These are phyloP conservation scores for Candida montana DNA, from an alignment of 805 yeast species.

Conservation along the genomic window DNA sequence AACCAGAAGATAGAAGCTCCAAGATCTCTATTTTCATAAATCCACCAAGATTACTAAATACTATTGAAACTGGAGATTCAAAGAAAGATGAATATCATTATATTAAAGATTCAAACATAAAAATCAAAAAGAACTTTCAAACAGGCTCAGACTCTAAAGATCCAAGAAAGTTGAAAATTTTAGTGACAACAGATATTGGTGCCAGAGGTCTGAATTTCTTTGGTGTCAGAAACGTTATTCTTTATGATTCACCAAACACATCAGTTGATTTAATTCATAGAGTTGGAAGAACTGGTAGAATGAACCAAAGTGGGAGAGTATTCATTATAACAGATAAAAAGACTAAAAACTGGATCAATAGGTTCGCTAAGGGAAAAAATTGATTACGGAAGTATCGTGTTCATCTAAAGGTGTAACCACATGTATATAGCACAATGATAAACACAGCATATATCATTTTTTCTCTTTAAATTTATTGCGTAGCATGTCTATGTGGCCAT, in stretches of 20 bases:
- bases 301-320: slow-evolving; percentile 85
- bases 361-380: slow-evolving; percentile 35
- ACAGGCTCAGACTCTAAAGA: slow-evolving; percentile 2
- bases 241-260: slow-evolving; percentile 81
- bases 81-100: slow-evolving; percentile 12
- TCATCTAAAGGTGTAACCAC: slow-evolving; percentile 45
- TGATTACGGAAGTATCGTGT: too few relatives aligned
- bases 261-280: slow-evolving; percentile 87
- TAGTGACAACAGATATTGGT: slow-evolving; percentile 82
- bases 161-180: slow-evolving; percentile 47
- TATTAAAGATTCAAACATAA: slow-evolving; percentile 33
- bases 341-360: slow-evolving; percentile 76
- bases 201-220: slow-evolving; percentile 88
- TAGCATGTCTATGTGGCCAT: slow-evolving; percentile 42
- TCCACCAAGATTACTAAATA: slow-evolving; percentile 42
- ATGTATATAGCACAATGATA: neutral
- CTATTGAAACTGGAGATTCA: slow-evolving; percentile 21
- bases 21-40: slow-evolving; percentile 59
- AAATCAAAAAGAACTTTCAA: slow-evolving; percentile 13
- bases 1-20: slow-evolving; percentile 50
- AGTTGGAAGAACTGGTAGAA: slow-evolving; percentile 91
- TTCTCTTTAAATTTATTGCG: neutral
- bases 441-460: neutral
- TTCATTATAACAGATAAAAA: slow-evolving; percentile 67
- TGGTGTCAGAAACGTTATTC: slow-evolving; percentile 72